Evolutionary conservation across 1,284 basidiomycete species (phyloP).

Genomic region (Trichosporon sp.): DNA sequence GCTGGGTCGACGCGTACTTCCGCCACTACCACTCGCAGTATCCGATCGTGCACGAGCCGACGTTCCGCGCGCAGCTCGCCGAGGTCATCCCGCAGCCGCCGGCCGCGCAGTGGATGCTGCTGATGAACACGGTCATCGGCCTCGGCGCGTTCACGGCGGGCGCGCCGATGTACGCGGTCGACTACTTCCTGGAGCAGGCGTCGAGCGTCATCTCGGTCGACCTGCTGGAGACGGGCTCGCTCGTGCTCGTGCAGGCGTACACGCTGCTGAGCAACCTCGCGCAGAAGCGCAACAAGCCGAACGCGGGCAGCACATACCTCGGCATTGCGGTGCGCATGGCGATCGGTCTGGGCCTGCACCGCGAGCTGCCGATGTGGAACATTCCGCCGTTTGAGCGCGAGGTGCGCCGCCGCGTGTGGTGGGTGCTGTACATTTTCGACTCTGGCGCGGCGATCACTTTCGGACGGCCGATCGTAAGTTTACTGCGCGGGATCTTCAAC

Average conservation of each 20-base stretch:
- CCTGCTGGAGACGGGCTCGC: slow-evolving; percentile 25
- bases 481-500: slow-evolving; percentile 31
- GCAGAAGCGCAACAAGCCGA: slow-evolving; percentile 31
- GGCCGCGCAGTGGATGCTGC: slow-evolving; percentile 21
- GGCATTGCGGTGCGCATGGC: slow-evolving; percentile 35
- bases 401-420: slow-evolving; percentile 31
- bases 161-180: slow-evolving; percentile 22
- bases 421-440: slow-evolving; percentile 30
- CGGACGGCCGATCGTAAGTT: slow-evolving; percentile 28
- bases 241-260: slow-evolving; percentile 30
- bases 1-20: slow-evolving; percentile 29
- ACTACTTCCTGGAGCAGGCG: slow-evolving; percentile 26
- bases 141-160: slow-evolving; percentile 28
- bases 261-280: slow-evolving; percentile 29
- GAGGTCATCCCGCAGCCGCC: slow-evolving; percentile 26
- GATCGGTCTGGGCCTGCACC: slow-evolving; percentile 32
- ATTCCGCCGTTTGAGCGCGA: slow-evolving; percentile 33
- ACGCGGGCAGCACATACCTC: slow-evolving; percentile 26
- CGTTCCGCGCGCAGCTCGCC: slow-evolving; percentile 28
- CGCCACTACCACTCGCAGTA: slow-evolving; percentile 29
- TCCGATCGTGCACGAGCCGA: slow-evolving; percentile 29
- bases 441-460: slow-evolving; percentile 30
- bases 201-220: slow-evolving; percentile 15
- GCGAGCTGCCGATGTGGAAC: slow-evolving; percentile 26
- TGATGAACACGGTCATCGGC: slow-evolving; percentile 22